Conservation (phyloP, 176 grass and related monocot genomes). For the Bonia amplexicaulis region DNA sequence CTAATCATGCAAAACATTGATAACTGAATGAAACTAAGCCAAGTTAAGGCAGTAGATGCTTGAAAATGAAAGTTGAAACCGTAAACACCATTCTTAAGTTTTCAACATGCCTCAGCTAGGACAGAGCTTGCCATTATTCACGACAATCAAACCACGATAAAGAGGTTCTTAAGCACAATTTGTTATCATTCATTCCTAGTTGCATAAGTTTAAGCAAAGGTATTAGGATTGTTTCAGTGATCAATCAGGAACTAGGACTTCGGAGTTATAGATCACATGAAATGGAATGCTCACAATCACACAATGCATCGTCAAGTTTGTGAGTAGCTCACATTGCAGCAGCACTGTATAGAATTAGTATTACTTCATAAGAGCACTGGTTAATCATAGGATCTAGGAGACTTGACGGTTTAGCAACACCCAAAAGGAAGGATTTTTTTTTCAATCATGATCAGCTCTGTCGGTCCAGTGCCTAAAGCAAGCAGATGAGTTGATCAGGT, state of each 20-base stretch:
- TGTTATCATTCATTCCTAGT: not conserved
- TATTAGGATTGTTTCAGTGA: too few relatives aligned
- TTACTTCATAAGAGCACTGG: not conserved
- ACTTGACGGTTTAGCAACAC: not conserved
- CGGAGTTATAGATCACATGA: not conserved
- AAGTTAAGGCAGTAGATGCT: not conserved
- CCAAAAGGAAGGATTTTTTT: not conserved
- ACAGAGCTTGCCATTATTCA: not conserved
- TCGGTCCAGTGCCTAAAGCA: not conserved
- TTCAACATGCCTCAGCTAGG: not conserved
- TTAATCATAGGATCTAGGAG: not conserved
- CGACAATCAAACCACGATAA: not conserved
- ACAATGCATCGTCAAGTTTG: too few relatives aligned
- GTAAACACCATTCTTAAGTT: not conserved
- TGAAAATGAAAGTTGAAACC: not conserved
- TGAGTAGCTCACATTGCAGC: not conserved
- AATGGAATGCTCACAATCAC: not conserved
- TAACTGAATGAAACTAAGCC: not conserved
- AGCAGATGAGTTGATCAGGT: not conserved
- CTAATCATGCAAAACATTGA: not conserved
- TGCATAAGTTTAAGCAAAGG: not conserved
- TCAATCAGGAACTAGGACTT: not conserved
- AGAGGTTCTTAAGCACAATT: not conserved
- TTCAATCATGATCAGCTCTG: not conserved
- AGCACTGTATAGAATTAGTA: not conserved